These are phyloP conservation scores for Phytophthora gonapodyides DNA, from an alignment of 352 stramenopile species.

Conservation along the genomic window DNA sequence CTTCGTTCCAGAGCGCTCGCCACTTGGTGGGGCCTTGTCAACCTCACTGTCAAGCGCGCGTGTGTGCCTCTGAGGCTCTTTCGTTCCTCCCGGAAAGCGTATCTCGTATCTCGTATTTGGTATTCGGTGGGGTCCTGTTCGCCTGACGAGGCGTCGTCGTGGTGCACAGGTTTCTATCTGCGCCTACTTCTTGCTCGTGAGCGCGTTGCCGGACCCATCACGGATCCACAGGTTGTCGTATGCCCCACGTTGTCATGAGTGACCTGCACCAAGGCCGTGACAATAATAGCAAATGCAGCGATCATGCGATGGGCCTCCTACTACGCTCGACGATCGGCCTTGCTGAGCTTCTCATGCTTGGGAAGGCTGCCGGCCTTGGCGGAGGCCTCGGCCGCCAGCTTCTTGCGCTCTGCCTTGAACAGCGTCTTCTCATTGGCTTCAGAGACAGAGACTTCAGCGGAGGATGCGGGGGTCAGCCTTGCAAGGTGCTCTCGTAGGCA, in stretches of 20 bases:
- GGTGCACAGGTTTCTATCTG: too few species aligned
- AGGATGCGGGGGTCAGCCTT: conserved; percentile 60
- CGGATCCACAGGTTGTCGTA: conserved; percentile 95
- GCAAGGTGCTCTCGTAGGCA: conserved; percentile 48
- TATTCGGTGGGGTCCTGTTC: too few species aligned
- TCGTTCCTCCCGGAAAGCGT: too few species aligned
- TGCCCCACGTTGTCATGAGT: conserved; percentile 91
- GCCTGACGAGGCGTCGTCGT: too few species aligned
- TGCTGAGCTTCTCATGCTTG: conserved; percentile 88
- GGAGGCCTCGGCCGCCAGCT: conserved; percentile 69
- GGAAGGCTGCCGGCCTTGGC: conserved; percentile 45
- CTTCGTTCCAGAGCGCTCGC: too few species aligned
- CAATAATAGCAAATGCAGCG: conserved; percentile 96
- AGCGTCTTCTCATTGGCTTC: conserved; percentile 44
- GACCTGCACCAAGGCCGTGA: conserved; percentile 90
- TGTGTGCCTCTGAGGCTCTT: too few species aligned
- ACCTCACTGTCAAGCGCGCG: too few species aligned
- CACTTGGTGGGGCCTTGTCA: too few species aligned
- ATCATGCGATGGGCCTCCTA: conserved; percentile 90
- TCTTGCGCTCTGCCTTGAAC: conserved; percentile 72
- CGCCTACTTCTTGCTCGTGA: too few species aligned
- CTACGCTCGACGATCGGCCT: conserved; percentile 91
- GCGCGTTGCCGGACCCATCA: conserved; percentile 67
- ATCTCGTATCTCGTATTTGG: too few species aligned
- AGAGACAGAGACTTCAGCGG: conserved; percentile 16